These are phyloP conservation scores for Ogataea paradorogensis DNA, from an alignment of 805 yeast genomes.

Conservation along the genomic window DNA sequence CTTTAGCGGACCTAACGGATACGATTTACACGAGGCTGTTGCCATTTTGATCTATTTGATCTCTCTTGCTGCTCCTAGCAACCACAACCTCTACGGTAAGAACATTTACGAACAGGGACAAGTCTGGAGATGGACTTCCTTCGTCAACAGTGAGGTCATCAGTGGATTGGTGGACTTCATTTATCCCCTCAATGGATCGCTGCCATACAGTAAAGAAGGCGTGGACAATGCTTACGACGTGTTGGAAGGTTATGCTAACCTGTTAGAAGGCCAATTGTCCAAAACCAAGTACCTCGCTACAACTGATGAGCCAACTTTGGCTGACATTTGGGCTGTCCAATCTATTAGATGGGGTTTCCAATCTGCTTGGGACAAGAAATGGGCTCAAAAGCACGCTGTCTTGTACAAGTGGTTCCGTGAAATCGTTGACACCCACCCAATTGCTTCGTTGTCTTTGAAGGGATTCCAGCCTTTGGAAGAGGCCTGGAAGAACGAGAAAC, in stretches of 20 bases:
- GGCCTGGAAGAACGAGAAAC: slow-evolving; percentile 12
- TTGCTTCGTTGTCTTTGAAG: slow-evolving; percentile 18
- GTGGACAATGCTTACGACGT: not conserved
- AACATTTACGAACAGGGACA: slow-evolving; percentile 56
- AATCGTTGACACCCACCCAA: slow-evolving; percentile 32
- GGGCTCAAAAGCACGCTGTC: slow-evolving; percentile 33
- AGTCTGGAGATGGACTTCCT: slow-evolving; percentile 73
- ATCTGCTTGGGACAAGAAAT: slow-evolving; percentile 41
- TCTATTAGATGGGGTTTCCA: slow-evolving; percentile 41
- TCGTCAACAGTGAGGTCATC: slow-evolving; percentile 64
- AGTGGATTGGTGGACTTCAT: slow-evolving; percentile 45
- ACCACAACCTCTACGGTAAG: slow-evolving; percentile 52
- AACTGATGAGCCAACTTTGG: slow-evolving; percentile 27
- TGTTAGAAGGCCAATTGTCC: slow-evolving; percentile 2
- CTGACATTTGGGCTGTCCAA: slow-evolving; percentile 38
- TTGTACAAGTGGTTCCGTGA: slow-evolving; percentile 3
- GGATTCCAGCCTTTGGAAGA: slow-evolving; percentile 15
- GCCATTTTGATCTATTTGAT: slow-evolving; percentile 52
- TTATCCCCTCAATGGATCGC: slow-evolving; percentile 40
- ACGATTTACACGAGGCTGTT: slow-evolving; percentile 61
- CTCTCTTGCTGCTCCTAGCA: slow-evolving; percentile 34
- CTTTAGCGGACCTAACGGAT: slow-evolving; percentile 61
- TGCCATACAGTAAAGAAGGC: slow-evolving; percentile 1
- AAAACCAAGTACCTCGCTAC: slow-evolving; percentile 7
- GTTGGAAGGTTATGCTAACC: slow-evolving; percentile 1